These are phyloP conservation scores for Cercophora sp. DNA, from an alignment of 495 filamentous ascomycete species.

Conservation along the genomic window DNA sequence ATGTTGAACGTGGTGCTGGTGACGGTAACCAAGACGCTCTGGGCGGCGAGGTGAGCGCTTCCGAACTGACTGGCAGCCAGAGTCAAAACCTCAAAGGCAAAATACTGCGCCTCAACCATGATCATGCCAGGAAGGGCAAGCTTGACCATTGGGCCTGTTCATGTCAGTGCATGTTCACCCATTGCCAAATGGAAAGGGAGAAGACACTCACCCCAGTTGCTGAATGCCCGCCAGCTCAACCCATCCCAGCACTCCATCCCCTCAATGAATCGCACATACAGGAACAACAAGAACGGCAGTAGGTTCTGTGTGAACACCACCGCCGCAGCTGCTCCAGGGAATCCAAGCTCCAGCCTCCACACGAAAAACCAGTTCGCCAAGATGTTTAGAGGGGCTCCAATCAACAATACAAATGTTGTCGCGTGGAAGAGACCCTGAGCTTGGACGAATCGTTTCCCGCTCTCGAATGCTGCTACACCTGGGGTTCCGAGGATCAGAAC, in stretches of 20 bases:
- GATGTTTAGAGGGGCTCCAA: conserved; percentile 63
- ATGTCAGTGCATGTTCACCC: neutral
- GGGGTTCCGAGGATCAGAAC: conserved; percentile 62
- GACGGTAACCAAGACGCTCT: conserved; percentile 45
- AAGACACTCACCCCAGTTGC: conserved; percentile 62
- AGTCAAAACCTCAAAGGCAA: conserved; percentile 70
- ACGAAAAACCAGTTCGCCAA: conserved; percentile 67
- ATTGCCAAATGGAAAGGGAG: neutral
- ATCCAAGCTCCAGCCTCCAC: conserved; percentile 70
- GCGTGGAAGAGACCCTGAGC: conserved; percentile 68
- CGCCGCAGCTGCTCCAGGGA: conserved; percentile 78
- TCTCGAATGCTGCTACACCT: conserved; percentile 65
- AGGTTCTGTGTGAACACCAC: conserved; percentile 77
- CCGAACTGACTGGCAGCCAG: conserved; percentile 63
- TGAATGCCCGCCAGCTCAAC: conserved; percentile 61
- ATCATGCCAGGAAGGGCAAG: conserved; percentile 76
- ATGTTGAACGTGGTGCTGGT: conserved; percentile 51
- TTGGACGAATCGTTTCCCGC: conserved; percentile 67
- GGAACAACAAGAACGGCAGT: conserved; percentile 68
- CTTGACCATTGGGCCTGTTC: conserved; percentile 61
- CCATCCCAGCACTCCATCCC: conserved; percentile 87
- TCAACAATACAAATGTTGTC: conserved; percentile 60
- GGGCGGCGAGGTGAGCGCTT: conserved; percentile 57
- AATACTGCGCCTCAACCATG: conserved; percentile 81
- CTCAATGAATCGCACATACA: conserved; percentile 70